Conservation (phyloP, 768 basidiomycete genomes). For the Lentinula boryana region DNA sequence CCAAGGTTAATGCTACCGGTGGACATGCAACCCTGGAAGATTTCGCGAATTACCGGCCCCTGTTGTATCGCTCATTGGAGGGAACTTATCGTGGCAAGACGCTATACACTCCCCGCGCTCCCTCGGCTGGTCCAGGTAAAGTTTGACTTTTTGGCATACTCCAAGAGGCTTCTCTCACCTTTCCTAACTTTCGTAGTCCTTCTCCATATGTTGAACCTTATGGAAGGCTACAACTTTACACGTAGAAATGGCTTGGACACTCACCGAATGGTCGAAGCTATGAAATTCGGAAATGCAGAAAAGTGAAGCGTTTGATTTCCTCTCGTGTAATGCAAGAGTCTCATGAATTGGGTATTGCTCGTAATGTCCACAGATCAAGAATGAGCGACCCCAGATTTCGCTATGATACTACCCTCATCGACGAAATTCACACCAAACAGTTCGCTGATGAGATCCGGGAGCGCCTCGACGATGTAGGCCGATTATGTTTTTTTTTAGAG, state of each 20-base stretch:
- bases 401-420: constrained; percentile 31
- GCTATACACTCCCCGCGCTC: constrained; percentile 59
- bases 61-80: constrained; percentile 46
- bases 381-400: constrained; percentile 51
- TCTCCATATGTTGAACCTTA: constrained; percentile 58
- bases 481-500: neutral
- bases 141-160: neutral
- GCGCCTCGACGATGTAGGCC: constrained; percentile 56
- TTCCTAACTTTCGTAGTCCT: constrained; percentile 26
- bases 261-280: constrained; percentile 59
- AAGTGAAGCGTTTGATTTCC: neutral
- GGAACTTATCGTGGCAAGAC: constrained; percentile 53
- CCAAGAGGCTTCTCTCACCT: neutral
- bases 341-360: too few species aligned
- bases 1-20: constrained; percentile 45
- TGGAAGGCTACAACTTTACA: constrained; percentile 47
- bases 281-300: constrained; percentile 37
- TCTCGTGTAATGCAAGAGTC: neutral
- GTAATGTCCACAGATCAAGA: constrained; percentile 36
- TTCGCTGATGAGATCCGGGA: constrained; percentile 39
- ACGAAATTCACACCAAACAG: constrained; percentile 42
- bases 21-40: constrained; percentile 57
- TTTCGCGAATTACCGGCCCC: constrained; percentile 43
- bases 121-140: constrained; percentile 46
- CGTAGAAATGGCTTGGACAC: constrained; percentile 40